Evolutionary conservation across 1,139 yeast genomes (phyloP).

Genomic region (Meyerozyma elateridarum): DNA sequence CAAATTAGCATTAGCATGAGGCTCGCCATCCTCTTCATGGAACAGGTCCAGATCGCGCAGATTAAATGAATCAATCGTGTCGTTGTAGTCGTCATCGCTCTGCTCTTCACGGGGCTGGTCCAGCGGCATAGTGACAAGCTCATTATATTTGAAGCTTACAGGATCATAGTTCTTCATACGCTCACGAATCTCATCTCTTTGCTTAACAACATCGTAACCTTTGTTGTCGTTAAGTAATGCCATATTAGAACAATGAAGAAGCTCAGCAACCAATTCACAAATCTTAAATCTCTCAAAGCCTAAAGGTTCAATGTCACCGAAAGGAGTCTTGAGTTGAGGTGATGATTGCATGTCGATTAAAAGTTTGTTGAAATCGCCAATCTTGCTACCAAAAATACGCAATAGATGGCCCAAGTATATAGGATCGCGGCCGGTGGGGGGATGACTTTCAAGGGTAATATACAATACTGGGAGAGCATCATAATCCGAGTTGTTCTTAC

Average conservation of each 20-base stretch:
- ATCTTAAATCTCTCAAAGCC: conserved; percentile 95
- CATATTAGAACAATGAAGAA: conserved; percentile 96
- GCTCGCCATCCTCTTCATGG: conserved; percentile 34
- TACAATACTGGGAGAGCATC: conserved; percentile 86
- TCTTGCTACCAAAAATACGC: conserved; percentile 69
- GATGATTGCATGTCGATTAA: conserved; percentile 18
- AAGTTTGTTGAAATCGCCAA: conserved; percentile 54
- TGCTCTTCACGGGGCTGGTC: too few relatives aligned
- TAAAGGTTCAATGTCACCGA: conserved; percentile 66
- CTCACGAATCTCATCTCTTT: conserved; percentile 34
- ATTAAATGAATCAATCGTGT: conserved; percentile 47
- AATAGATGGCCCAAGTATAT: conserved; percentile 87
- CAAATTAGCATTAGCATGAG: conserved; percentile 38
- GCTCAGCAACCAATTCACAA: conserved; percentile 91
- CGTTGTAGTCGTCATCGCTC: conserved; percentile 28
- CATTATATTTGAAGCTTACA: conserved; percentile 45
- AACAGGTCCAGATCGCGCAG: conserved; percentile 23
- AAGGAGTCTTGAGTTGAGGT: conserved; percentile 12
- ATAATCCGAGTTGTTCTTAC: conserved; percentile 94
- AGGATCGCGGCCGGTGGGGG: conserved; percentile 93
- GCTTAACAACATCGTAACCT: conserved; percentile 73
- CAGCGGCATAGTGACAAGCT: conserved; percentile 35
- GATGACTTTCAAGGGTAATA: conserved; percentile 85
- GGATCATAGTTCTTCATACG: conserved; percentile 45
- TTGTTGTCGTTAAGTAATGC: conserved; percentile 80